Percentiles rank a stretch among this genome's conserved stretches.
phyloP scores from a whole-genome alignment of 106 monocot species.

The Allium cepa region DNA sequence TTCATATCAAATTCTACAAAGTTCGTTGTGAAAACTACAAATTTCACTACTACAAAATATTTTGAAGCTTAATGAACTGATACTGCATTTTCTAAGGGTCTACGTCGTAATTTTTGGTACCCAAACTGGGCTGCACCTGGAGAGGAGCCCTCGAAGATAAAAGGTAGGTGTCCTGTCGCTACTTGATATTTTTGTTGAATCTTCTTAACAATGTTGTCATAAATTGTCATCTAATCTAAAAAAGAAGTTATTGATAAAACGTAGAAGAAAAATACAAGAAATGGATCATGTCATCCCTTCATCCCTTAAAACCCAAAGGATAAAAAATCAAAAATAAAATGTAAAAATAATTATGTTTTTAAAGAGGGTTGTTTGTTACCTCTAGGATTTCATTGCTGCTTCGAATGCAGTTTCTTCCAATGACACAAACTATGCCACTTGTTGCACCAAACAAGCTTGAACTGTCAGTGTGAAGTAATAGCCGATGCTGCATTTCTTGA shows the following conservation, averaged over 20 bases:
- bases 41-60: too few species aligned
- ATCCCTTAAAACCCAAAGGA: too few species aligned
- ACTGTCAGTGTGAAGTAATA: constrained; percentile 24
- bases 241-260: constrained; percentile 4
- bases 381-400: too few species aligned
- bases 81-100: background rate
- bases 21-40: too few species aligned
- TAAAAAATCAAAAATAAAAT: too few species aligned
- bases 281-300: constrained; percentile 24
- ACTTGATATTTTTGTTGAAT: background rate
- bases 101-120: constrained; percentile 63
- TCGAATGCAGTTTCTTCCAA: too few species aligned
- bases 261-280: constrained; percentile 64
- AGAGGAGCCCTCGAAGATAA: background rate
- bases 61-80: too few species aligned
- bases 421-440: too few species aligned
- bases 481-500: constrained; percentile 79
- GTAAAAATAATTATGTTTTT: too few species aligned
- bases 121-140: constrained; percentile 43
- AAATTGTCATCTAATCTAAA: constrained; percentile 77
- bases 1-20: too few species aligned
- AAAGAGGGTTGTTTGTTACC: too few species aligned
- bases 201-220: constrained; percentile 26
- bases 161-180: background rate
- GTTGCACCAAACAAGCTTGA: too few species aligned